Evolutionary conservation across 2,329 filamentous ascomycete genomes (phyloP).

Genomic region (Phaeoacremonium minimum): DNA sequence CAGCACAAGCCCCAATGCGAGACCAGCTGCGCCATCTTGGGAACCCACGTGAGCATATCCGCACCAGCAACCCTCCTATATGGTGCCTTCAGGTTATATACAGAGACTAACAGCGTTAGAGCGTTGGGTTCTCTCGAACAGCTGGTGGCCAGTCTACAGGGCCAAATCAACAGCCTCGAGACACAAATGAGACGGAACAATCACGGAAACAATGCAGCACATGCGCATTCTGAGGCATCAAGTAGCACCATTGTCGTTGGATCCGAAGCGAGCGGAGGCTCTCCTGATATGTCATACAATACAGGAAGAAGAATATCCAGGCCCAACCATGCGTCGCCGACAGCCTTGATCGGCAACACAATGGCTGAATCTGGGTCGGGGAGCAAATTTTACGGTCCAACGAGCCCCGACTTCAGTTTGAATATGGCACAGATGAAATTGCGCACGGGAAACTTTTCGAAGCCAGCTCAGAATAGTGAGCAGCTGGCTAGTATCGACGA

Average conservation of each 20-base stretch:
- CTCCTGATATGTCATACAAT: neutral
- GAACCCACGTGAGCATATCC: neutral
- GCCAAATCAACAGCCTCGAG: neutral
- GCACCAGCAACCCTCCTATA: neutral
- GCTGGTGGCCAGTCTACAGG: neutral
- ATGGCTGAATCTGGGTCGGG: neutral
- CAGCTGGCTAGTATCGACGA: neutral
- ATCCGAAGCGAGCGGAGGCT: neutral
- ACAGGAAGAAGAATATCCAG: neutral
- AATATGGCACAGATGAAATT: neutral
- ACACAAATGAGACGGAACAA: neutral
- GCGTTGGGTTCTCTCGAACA: neutral
- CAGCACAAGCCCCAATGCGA: neutral
- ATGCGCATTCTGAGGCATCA: neutral
- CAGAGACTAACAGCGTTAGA: neutral
- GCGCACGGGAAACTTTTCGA: neutral
- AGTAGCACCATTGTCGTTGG: neutral
- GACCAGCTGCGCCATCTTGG: neutral
- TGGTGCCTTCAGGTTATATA: neutral
- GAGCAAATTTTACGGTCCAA: neutral
- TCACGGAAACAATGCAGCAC: neutral
- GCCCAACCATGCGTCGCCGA: neutral
- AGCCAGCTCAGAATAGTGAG: neutral
- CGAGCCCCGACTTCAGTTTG: neutral
- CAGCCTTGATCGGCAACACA: neutral